Evolutionary conservation across 805 yeast species (phyloP).

Genomic region (Candida orba): DNA sequence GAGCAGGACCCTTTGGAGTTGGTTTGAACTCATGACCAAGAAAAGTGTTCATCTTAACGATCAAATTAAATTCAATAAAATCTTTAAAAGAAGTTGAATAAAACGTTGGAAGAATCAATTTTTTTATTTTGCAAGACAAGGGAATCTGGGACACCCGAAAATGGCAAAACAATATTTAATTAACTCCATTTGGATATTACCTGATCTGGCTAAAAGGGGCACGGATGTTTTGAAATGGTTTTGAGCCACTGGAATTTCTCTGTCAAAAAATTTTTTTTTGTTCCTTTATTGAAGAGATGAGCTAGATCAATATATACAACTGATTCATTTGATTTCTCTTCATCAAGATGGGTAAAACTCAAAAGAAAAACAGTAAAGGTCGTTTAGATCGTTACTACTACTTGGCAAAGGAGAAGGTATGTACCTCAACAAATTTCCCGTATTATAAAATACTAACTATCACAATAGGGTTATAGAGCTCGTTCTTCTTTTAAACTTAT

Average conservation of each 20-base stretch:
- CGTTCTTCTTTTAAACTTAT: constrained; percentile 95
- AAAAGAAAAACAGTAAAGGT: constrained; percentile 95
- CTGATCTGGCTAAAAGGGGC: no score
- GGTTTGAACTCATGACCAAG: constrained; percentile 43
- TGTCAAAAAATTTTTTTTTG: neutral
- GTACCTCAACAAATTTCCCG: constrained; percentile 1
- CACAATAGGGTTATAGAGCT: constrained; percentile 76
- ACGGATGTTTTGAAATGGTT: no score
- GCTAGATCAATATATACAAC: neutral
- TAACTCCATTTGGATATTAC: no score
- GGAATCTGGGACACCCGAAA: no score
- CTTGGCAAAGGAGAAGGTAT: constrained; percentile 83
- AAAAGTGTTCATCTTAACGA: constrained; percentile 16
- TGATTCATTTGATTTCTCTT: neutral
- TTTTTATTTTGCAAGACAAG: no score
- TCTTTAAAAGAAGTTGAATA: neutral
- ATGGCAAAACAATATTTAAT: no score
- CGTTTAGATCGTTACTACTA: constrained; percentile 97
- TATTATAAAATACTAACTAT: constrained; percentile 4
- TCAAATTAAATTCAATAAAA: neutral
- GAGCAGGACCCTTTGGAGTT: constrained; percentile 49
- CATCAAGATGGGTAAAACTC: constrained; percentile 72
- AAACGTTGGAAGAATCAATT: no score
- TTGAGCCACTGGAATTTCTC: neutral
- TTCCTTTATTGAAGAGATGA: neutral